Base-by-base conservation (phyloP, 192 early-diverging fungal species). In the Linnemannia hyalina region DNA sequence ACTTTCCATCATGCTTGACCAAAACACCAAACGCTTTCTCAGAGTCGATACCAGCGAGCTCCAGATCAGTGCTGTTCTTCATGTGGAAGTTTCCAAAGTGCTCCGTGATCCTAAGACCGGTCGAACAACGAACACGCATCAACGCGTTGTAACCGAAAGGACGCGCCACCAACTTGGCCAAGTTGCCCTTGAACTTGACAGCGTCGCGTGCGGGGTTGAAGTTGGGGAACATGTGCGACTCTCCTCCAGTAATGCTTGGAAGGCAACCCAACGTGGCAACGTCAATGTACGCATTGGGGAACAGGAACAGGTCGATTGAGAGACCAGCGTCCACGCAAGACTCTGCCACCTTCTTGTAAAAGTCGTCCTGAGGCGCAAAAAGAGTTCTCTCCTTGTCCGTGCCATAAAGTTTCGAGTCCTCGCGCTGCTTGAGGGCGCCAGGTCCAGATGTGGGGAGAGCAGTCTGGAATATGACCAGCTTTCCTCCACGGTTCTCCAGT, bases 1-100 rank as follows among this genome's bases (percentile, higher is more conserved):
- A 90, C 81, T 96, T 96, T 42, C 94, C 95, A 68, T 99, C 98
- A 81, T 99, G 93, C 82, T 95, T 95, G 76, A 99, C 87, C 29
- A 91, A 80, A 63, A 96, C 94, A 4, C 92, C 98, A 82, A 99
- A 92, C 0, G 97, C 91, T 74, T 95, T 97, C 73, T 96, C 93
- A 71, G 95, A 93, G 75, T 96, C 96, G 41, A 99, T 90, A 8
- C 98, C 97, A 5, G 95, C 97, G 40, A 98, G 87, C 89, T 99
- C 97, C 40, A 99, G 88, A 81, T 99, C 98, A 6, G 96, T 98
- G 8, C 91, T 91, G 87, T 97, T 99, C 75, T 93, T 94, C 95
- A 97, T 97, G 80, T 92, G 94, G 87, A 99, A 95, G 91, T 99
- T 99, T 69, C 98, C 98, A 78, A 95, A 95, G 78, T 99, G 95